Base-by-base conservation (phyloP, 768 basidiomycete genomes). In the Russula sp. region DNA sequence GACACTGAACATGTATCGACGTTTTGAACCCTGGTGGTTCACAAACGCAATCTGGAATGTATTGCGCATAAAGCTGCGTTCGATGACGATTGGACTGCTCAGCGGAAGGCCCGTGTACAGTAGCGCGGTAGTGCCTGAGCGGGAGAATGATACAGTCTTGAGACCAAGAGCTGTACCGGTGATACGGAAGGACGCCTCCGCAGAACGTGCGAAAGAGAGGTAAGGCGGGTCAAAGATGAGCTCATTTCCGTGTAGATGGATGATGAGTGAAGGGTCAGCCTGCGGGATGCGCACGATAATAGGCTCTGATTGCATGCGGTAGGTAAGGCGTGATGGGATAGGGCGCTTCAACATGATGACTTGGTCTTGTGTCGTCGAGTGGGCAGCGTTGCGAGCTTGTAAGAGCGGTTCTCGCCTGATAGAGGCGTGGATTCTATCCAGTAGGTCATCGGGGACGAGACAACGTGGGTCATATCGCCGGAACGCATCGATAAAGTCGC, bases 1-100 rank as follows among this genome's bases (percentile, higher is more conserved):
- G 48, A 97, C 85, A 66, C 91, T 94, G 79, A 97, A 98, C 86
- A 97, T 94, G 76, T 98, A 98, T 70, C 87, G 85, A 68, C 94
- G 83, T 74, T 88, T 90, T 58, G 77, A 63, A 35, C 85, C 84
- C 37, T 78, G 71, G 66, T 87, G 84, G 68, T 86, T 85, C 44
- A 79, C 66, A 76, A 98, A 98, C 2, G 93, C 87, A 39, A 98
- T 75, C 73, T 97, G 92, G 80, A 98, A 95, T 0, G 95, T 97
- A 72, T 98, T 90, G 62, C 87, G 84, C 96, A 98, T 98, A 77
- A 98, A 98, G 0, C 92, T 87, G 20, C 94, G 87, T 71, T 96
- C 94, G 63, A 96, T 86, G 22, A 82, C 79, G 69, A 98, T 78
- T 6, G 85, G 79, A 68, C 83, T 87, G 72, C 87, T 92, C 59